Percentiles rank a stretch among this genome's conserved stretches.
Conservation (phyloP, 768 basidiomycete species). For the Pleurotus citrinopileatus region DNA sequence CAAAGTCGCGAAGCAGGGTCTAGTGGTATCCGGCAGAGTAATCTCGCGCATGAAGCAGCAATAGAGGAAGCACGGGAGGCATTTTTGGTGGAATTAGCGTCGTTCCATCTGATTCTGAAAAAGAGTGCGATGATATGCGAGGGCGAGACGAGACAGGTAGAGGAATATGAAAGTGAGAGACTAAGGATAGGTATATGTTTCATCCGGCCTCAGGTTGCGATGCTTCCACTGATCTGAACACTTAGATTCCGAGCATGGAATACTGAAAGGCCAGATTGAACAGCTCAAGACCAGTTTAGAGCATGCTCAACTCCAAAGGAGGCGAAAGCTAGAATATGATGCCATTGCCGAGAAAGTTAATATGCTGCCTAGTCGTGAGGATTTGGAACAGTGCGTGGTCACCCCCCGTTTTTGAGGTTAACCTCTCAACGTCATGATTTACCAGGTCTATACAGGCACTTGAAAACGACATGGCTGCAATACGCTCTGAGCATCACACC, state of each 20-base stretch:
- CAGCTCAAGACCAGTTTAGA: slow-evolving; percentile 75
- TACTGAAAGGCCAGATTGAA: slow-evolving; percentile 66
- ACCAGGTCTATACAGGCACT: slow-evolving; percentile 69
- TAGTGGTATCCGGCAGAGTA: too few species aligned
- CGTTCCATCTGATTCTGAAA: slow-evolving; percentile 71
- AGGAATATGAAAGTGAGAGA: slow-evolving; percentile 75
- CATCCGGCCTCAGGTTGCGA: too few species aligned
- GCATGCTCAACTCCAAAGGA: slow-evolving; percentile 72
- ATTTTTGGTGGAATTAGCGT: slow-evolving; percentile 73
- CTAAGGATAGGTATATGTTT: slow-evolving; percentile 61
- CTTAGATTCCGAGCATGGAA: slow-evolving; percentile 69
- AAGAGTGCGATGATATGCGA: slow-evolving; percentile 84
- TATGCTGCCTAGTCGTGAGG: slow-evolving; percentile 69
- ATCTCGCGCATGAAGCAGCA: slow-evolving; percentile 14
- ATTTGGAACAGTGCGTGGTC: slow-evolving; percentile 68
- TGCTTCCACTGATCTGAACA: not conserved
- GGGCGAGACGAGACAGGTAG: slow-evolving; percentile 82
- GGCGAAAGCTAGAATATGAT: slow-evolving; percentile 86
- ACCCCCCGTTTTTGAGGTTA: too few species aligned
- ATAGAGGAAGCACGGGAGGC: slow-evolving; percentile 76
- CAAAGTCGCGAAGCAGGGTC: not conserved
- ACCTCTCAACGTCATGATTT: too few species aligned
- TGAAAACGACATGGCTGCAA: slow-evolving; percentile 78
- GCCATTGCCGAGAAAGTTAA: slow-evolving; percentile 81
- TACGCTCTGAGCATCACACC: slow-evolving; percentile 70